These are phyloP conservation scores for Irineochytrium annulatum DNA, from an alignment of 192 early-diverging fungal species.

Conservation along the genomic window DNA sequence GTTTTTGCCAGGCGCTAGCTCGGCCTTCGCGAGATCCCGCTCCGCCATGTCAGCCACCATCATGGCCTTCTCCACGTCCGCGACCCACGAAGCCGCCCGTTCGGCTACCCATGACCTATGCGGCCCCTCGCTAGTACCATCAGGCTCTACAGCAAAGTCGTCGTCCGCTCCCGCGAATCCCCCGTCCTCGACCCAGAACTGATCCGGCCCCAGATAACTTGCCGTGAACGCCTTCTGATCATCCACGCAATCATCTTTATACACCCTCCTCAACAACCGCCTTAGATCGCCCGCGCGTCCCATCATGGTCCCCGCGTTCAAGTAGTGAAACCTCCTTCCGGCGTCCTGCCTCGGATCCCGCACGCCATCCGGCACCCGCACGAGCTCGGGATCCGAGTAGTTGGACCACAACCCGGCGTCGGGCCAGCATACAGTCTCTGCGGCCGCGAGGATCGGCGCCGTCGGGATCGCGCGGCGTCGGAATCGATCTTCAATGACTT, in stretches of 20 bases:
- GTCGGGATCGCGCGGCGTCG: not conserved
- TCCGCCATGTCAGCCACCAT: no score
- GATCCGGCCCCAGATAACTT: conserved; percentile 12
- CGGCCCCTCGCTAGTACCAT: not conserved
- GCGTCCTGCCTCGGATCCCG: conserved; percentile 6
- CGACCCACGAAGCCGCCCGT: not conserved
- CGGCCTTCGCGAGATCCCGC: not conserved
- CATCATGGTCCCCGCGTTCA: conserved; percentile 30
- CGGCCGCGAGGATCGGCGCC: conserved; percentile 22
- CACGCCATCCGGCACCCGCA: conserved; percentile 6
- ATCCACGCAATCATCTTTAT: conserved; percentile 28
- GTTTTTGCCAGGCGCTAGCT: no score
- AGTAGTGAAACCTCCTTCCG: conserved; percentile 7
- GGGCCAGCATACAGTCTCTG: conserved; percentile 21
- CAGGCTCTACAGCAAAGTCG: not conserved
- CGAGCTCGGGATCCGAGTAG: conserved; percentile 2
- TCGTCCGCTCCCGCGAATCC: not conserved
- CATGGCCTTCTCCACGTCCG: not conserved
- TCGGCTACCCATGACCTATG: not conserved
- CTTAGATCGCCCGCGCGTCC: conserved; percentile 14
- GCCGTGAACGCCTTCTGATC: conserved; percentile 15
- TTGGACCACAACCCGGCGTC: conserved; percentile 1
- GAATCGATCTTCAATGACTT: conserved; percentile 13
- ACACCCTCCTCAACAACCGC: conserved; percentile 13
- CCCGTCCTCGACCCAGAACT: conserved; percentile 11